Evolutionary conservation across 306 rosid species (phyloP).

Genomic region (Cyclanthera cordifolia): DNA sequence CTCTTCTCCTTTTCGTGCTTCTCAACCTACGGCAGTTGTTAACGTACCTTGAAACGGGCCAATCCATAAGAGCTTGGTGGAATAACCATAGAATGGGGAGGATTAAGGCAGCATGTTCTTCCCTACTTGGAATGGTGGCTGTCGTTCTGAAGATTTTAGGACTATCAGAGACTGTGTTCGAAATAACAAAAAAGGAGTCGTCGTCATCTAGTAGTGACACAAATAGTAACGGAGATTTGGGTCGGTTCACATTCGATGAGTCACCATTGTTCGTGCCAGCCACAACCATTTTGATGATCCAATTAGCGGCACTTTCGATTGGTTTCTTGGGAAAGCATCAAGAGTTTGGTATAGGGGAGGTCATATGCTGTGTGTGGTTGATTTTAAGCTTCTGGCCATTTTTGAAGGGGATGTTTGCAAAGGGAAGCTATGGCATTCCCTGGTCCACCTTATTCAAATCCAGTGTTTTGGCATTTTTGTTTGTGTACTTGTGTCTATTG

Average conservation of each 20-base stretch:
- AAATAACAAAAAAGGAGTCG: slow-evolving; percentile 45
- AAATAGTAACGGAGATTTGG: slow-evolving; percentile 11
- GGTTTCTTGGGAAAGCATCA: slow-evolving; percentile 16
- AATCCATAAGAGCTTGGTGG: slow-evolving; percentile 61
- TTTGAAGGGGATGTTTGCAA: slow-evolving; percentile 43
- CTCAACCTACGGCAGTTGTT: slow-evolving; percentile 16
- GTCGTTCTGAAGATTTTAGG: slow-evolving; percentile 30
- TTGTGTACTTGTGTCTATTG: slow-evolving; percentile 25
- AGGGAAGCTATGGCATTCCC: slow-evolving; percentile 54
- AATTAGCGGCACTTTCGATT: slow-evolving; percentile 24
- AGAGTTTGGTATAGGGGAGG: slow-evolving; percentile 20
- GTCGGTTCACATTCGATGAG: slow-evolving; percentile 36
- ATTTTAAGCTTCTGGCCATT: slow-evolving; percentile 41
- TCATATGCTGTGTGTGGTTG: slow-evolving; percentile 25
- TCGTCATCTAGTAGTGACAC: background rate
- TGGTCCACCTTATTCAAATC: slow-evolving; percentile 31
- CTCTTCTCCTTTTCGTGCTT: slow-evolving; percentile 15
- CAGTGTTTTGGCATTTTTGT: slow-evolving; percentile 24
- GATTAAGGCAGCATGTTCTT: slow-evolving; percentile 28
- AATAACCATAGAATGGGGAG: slow-evolving; percentile 48
- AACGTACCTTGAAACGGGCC: slow-evolving; percentile 25
- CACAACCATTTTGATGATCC: slow-evolving; percentile 45
- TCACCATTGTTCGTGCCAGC: slow-evolving; percentile 44
- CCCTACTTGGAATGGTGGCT: slow-evolving; percentile 32
- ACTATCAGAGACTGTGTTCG: slow-evolving; percentile 31